Conservation (phyloP, 2,329 filamentous ascomycete genomes). For the Fulvia fulva region DNA sequence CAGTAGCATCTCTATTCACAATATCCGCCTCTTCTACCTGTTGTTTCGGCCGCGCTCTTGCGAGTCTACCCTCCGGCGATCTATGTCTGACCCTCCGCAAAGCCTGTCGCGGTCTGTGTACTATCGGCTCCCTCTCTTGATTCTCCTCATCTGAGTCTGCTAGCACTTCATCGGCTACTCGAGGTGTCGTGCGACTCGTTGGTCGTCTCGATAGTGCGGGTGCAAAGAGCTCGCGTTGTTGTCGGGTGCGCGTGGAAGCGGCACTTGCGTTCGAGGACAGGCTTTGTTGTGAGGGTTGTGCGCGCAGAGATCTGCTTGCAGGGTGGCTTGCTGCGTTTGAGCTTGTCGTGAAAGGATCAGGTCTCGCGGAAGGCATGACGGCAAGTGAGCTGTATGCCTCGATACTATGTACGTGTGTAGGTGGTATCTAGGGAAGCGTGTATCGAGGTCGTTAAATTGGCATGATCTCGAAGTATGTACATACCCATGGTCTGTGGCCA, state of each 20-base stretch:
- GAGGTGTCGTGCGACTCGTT: slow-evolving; percentile 23
- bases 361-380: slow-evolving; percentile 13
- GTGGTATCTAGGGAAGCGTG: neutral
- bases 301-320: slow-evolving; percentile 15
- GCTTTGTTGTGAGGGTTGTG: slow-evolving; percentile 21
- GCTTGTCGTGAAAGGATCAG: slow-evolving; percentile 26
- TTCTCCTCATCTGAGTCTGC: slow-evolving; percentile 25
- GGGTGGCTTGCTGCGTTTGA: slow-evolving; percentile 11
- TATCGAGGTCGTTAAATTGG: neutral
- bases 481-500: neutral
- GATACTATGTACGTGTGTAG: neutral
- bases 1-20: slow-evolving; percentile 28
- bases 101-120: slow-evolving; percentile 10
- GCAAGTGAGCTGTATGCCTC: neutral
- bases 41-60: slow-evolving; percentile 9
- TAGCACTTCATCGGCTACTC: slow-evolving; percentile 26
- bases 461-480: neutral
- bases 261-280: slow-evolving; percentile 25
- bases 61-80: slow-evolving; percentile 19
- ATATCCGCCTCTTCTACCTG: slow-evolving; percentile 24
- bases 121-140: slow-evolving; percentile 12
- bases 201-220: slow-evolving; percentile 24
- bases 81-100: slow-evolving; percentile 16
- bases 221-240: slow-evolving; percentile 26
- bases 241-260: slow-evolving; percentile 25